Evolutionary conservation across 2,329 filamentous ascomycete genomes (phyloP).

Genomic region (Epichloe sibirici): DNA sequence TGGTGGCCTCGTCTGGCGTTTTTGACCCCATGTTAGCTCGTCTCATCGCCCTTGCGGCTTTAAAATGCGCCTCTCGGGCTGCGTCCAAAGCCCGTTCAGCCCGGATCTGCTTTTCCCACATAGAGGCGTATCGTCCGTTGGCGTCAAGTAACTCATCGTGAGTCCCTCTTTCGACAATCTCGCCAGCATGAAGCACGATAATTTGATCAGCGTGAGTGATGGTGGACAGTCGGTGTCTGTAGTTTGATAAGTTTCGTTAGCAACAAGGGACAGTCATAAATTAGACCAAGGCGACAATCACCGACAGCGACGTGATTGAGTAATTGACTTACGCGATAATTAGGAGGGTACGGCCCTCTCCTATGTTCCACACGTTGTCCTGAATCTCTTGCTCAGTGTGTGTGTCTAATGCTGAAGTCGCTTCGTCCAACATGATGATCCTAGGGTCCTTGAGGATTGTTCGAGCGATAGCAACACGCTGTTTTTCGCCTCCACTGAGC

Average conservation of each 20-base stretch:
- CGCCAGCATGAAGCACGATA: conserved; percentile 64
- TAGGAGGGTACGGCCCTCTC: conserved; percentile 77
- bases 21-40: conserved; percentile 36
- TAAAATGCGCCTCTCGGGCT: conserved; percentile 24
- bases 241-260: conserved; percentile 10
- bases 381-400: conserved; percentile 93
- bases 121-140: conserved; percentile 64
- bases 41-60: conserved; percentile 26
- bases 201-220: conserved; percentile 82
- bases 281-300: too few species aligned
- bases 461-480: conserved; percentile 83
- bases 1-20: conserved; percentile 25
- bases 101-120: conserved; percentile 83
- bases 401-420: conserved; percentile 81
- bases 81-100: conserved; percentile 50
- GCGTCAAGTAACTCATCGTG: conserved; percentile 62
- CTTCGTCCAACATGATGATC: conserved; percentile 88
- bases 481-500: conserved; percentile 83
- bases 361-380: conserved; percentile 68
- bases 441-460: conserved; percentile 86
- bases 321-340: conserved; percentile 67
- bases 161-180: conserved; percentile 64
- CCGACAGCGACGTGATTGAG: too few species aligned
- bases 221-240: conserved; percentile 65
- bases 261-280: neutral